Base-by-base conservation (phyloP, 116 monocot genomes). In the Papilionanthe hybrid region DNA sequence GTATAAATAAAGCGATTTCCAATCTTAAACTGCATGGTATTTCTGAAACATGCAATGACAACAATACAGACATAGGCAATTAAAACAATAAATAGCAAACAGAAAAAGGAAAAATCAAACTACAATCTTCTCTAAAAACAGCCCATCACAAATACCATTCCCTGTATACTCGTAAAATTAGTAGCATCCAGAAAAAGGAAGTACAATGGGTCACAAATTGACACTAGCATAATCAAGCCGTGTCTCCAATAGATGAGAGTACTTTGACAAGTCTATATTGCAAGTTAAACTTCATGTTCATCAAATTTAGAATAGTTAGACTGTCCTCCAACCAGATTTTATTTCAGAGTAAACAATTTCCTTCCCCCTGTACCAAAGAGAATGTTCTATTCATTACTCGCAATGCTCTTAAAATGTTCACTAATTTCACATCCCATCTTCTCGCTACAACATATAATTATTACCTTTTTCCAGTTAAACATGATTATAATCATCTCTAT, bases 71-170 rank as follows among this genome's bases (percentile, higher is more conserved):
- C 9, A 68, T 15, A 43, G 20, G 43, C 43, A 7, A 72, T 72
- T 20, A 72, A 42, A 66, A 79, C 45, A 67, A 25, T 27, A 78
- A 78, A 22, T 42, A 67, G 67, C 43, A 79, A 67, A 79, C 11
- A 79, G 65, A 67, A 32, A n/a, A 68, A 68, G 68, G 30, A 0
- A 68, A 68, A 68, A 27, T 9, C 30, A 68, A 68, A 68, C 30
- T 29, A 30, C 0, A 37, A 30, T 15, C 15, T 30, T 37, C 17
- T 69, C 1, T 37, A 69, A 17, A 65, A 69, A 69, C 11, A 69
- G 15, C 3, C 28, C 28, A 69, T 9, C 69, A 37, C 12, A 69
- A 30, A 69, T 28, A 69, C 15, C 28, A 69, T 69, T 32, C 25
- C 22, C 28, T 13, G n/a, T n/a, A 69, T 30, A 32, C 29, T 69